Base-by-base conservation (phyloP, 306 rosid genomes). In the Dryas drummondii region DNA sequence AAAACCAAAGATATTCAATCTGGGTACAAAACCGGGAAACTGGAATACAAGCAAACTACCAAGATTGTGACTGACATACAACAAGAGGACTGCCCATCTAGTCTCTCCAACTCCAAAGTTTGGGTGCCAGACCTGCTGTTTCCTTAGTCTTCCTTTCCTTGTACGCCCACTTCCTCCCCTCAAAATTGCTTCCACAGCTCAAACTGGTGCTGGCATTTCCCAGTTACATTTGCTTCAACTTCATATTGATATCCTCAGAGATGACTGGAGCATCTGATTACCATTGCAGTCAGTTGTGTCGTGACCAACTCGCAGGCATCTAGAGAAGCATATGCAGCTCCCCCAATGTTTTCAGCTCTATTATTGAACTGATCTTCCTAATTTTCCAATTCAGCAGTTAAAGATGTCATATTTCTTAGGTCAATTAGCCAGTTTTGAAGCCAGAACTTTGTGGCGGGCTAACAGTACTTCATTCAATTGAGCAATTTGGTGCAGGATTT, bases 401-500 rank as follows among this genome's bases (percentile, higher is more conserved):
- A 14, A 14, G 32, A 55, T 4, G 45, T 14, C 45, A 59, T 17
- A 47, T 22, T 22, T 72, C 48, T 46, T 48, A 16, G 16, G 9
- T 80, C 80, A 74, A 52, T 61, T 46, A 16, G 66, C 64, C 51
- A 57, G 17, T 51, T 78, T 74, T 8, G 87, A 81, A 45, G 82
- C 64, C 47, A 73, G 69, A 67, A 8, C 63, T 69, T 40, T 79
- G 71, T 79, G 82, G 55, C 76, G 86, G 55, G 76, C 72, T 50
- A 76, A 54, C 64, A 85, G 73, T 11, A 80, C 71, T 73, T 80
- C 68, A 16, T 85, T 85, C 75, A 85, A 15, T 64, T 73, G 78
- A 13, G 80, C 78, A 60, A 85, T 80, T 72, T 79, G 86, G 73
- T 72, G 73, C 79, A 82, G 51, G 6, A 85, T 78, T 16, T 79